A percentile compares a stretch with the other conserved stretches of the same genome.
phyloP scores from a whole-genome alignment of 176 grass and related monocot species.

The Oropetium thomaeum region DNA sequence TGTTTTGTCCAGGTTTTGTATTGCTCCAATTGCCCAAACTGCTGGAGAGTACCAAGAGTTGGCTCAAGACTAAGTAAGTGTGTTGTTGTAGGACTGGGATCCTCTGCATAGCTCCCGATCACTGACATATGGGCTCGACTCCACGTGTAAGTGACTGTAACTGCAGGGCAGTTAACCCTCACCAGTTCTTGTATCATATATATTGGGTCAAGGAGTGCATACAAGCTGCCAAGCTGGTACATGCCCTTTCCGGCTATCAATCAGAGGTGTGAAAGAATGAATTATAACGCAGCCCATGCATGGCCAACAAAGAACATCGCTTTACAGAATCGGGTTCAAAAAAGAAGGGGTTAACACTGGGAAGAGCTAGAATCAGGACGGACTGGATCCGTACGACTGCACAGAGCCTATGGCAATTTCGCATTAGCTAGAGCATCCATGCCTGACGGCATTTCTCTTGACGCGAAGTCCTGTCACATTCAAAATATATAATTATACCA shows the following conservation, averaged over 20 bases:
- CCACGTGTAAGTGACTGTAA: too few relatives aligned
- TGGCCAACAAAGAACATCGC: conserved; percentile 36
- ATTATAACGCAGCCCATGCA: conserved; percentile 39
- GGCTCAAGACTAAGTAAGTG: background rate
- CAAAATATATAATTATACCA: background rate
- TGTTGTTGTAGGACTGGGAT: too few relatives aligned
- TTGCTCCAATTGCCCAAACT: background rate
- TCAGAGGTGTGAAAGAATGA: conserved; percentile 48
- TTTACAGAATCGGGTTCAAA: conserved; percentile 33
- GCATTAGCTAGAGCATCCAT: conserved; percentile 54
- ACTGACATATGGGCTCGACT: too few relatives aligned
- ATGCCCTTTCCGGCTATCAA: background rate
- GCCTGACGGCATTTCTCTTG: conserved; percentile 45
- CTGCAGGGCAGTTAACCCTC: too few relatives aligned
- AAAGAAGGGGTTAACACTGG: background rate
- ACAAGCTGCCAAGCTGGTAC: conserved; percentile 28
- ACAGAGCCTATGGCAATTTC: conserved; percentile 54
- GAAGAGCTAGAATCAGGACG: conserved; percentile 15
- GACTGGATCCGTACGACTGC: background rate
- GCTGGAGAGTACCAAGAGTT: background rate
- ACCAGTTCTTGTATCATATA: conserved; percentile 26
- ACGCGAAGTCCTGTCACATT: conserved; percentile 62
- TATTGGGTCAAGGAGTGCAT: conserved; percentile 24
- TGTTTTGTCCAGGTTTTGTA: background rate
- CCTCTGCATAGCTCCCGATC: too few relatives aligned